phyloP scores from a whole-genome alignment of 768 basidiomycete species.

The Suillus hirtellus region DNA sequence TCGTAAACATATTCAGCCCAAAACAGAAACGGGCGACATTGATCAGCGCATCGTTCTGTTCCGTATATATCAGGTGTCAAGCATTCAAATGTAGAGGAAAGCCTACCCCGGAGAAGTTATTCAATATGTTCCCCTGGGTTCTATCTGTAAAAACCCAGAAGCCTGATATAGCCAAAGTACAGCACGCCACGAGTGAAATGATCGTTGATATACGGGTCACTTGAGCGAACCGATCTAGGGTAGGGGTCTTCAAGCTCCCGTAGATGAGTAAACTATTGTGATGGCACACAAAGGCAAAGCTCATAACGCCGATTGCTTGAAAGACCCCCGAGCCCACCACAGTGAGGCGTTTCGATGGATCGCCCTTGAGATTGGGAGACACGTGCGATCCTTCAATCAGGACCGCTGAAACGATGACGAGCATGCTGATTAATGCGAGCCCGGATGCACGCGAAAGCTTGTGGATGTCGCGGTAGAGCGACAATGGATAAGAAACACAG shows the following conservation, averaged over 20 bases:
- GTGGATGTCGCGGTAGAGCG: conserved; percentile 95
- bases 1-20: conserved; percentile 97
- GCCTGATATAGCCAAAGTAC: conserved; percentile 80
- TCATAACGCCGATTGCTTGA: conserved; percentile 96
- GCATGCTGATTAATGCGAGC: conserved; percentile 90
- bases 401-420: conserved; percentile 87
- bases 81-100: background rate
- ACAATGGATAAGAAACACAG: conserved; percentile 91
- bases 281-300: conserved; percentile 95
- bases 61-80: background rate
- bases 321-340: conserved; percentile 81
- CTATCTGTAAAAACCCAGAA: conserved; percentile 90
- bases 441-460: conserved; percentile 93
- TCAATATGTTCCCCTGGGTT: conserved; percentile 93
- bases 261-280: conserved; percentile 98
- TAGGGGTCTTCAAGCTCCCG: conserved; percentile 89
- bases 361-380: conserved; percentile 72
- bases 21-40: conserved; percentile 95
- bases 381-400: conserved; percentile 81
- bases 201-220: conserved; percentile 92
- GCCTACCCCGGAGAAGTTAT: conserved; percentile 82
- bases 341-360: conserved; percentile 71
- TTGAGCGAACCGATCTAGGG: conserved; percentile 87
- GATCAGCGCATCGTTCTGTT: conserved; percentile 80
- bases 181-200: conserved; percentile 82